Percentiles rank a stretch among this genome's conserved stretches.
phyloP scores from a whole-genome alignment of 108 stramenopile genomes.

The Poteriospumella lacustris region DNA sequence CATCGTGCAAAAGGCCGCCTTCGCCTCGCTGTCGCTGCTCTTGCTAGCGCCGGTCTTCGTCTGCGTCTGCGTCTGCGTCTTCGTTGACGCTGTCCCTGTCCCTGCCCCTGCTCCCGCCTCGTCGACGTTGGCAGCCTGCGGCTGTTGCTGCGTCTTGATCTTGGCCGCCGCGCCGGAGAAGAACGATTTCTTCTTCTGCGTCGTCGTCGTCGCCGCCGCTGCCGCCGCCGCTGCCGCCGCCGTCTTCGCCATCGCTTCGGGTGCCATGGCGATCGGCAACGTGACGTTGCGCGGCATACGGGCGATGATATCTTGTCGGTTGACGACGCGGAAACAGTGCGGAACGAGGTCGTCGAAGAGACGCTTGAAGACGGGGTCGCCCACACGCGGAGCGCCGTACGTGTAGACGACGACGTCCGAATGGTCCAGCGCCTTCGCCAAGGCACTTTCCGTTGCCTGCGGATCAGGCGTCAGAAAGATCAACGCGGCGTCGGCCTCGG shows the following conservation, averaged over 20 bases:
- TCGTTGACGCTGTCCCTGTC: not conserved
- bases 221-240: not conserved
- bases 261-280: not conserved
- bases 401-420: not conserved
- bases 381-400: constrained; percentile 2
- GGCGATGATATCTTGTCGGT: not conserved
- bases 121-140: not conserved
- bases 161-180: not conserved
- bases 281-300: not conserved
- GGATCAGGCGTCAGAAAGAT: too few relatives aligned
- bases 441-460: too few relatives aligned
- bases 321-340: not conserved
- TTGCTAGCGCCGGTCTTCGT: not conserved
- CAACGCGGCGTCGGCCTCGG: not conserved
- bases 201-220: not conserved
- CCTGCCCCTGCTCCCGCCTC: not conserved
- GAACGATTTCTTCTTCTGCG: not conserved
- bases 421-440: not conserved
- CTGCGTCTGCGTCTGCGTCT: not conserved
- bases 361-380: not conserved
- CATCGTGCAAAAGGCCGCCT: not conserved
- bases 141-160: not conserved
- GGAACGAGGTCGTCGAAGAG: not conserved
- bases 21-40: not conserved
- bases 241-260: not conserved